Conservation (phyloP, 108 stramenopile species). For the Phaeodactylum tricornutum region DNA sequence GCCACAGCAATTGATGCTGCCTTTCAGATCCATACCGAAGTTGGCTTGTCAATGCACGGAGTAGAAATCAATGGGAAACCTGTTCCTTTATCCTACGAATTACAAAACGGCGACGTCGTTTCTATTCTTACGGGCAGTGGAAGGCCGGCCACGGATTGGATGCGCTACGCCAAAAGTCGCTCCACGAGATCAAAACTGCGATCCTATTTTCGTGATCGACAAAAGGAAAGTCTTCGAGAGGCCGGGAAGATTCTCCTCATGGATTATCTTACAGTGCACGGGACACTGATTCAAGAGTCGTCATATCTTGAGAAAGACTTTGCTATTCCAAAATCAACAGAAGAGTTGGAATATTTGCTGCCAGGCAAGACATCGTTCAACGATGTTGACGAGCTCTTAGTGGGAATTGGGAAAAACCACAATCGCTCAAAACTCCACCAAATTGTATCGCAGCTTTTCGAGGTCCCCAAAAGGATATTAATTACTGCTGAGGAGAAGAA, state of each 20-base stretch:
- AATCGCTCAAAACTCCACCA: conserved; percentile 48
- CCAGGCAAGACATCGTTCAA: conserved; percentile 50
- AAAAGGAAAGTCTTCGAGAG: conserved; percentile 59
- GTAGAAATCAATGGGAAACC: conserved; percentile 83
- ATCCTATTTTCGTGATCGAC: conserved; percentile 64
- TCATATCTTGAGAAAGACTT: conserved; percentile 49
- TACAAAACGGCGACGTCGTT: conserved; percentile 87
- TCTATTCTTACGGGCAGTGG: conserved; percentile 71
- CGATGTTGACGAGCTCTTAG: conserved; percentile 52
- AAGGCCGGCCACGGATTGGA: conserved; percentile 73
- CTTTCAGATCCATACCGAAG: conserved; percentile 86
- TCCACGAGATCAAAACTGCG: conserved; percentile 80
- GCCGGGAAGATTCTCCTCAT: conserved; percentile 66
- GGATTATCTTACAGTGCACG: conserved; percentile 63
- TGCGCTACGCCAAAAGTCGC: conserved; percentile 72
- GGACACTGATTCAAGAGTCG: conserved; percentile 36
- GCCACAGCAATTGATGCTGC: conserved; percentile 88
- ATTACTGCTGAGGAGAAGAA: conserved; percentile 32
- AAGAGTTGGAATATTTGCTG: conserved; percentile 42
- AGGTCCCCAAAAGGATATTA: conserved; percentile 44
- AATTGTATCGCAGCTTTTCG: conserved; percentile 63
- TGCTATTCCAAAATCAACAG: conserved; percentile 33
- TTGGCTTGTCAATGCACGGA: conserved; percentile 81
- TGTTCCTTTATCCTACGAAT: conserved; percentile 68
- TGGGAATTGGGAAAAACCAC: conserved; percentile 57